These are phyloP conservation scores for Hermanozyma aechmeae DNA, from an alignment of 805 yeast genomes.

Conservation along the genomic window DNA sequence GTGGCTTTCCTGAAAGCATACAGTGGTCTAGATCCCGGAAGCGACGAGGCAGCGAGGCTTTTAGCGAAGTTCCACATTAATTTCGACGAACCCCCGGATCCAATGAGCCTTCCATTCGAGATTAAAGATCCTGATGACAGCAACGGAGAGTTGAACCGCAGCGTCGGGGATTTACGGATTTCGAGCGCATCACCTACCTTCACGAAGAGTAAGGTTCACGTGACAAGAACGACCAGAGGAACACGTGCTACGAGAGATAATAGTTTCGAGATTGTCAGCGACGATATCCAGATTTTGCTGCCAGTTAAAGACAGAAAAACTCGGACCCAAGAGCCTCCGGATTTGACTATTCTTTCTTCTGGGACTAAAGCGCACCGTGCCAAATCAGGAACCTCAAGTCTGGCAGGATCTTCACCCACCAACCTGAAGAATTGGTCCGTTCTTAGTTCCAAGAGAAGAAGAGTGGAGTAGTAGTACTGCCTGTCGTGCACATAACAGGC, in stretches of 20 bases:
- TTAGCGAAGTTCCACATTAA: slow-evolving; percentile 1
- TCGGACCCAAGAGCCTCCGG: background rate
- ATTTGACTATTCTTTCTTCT: no score
- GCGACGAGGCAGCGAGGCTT: background rate
- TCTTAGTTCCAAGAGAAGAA: no score
- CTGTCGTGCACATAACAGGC: no score
- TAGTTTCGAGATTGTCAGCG: no score
- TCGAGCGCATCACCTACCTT: slow-evolving; percentile 2
- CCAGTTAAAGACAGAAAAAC: background rate
- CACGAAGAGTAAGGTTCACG: background rate
- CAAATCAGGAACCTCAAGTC: no score
- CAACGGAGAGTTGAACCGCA: slow-evolving; percentile 9
- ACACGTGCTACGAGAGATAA: no score
- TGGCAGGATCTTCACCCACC: no score
- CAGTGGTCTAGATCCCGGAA: slow-evolving; percentile 1
- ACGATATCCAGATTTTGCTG: no score
- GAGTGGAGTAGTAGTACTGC: no score
- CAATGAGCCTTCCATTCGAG: slow-evolving; percentile 9
- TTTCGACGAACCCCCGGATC: slow-evolving; percentile 4
- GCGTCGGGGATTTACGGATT: slow-evolving; percentile 10
- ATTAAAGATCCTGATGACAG: slow-evolving; percentile 9
- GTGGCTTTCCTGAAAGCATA: slow-evolving; percentile 1
- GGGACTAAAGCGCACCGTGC: no score
- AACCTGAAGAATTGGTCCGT: no score
- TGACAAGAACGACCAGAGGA: background rate